Percentiles rank a stretch among this genome's conserved stretches.
phyloP scores from a whole-genome alignment of 202 grass and related monocot species.

The Zoysia matrella region DNA sequence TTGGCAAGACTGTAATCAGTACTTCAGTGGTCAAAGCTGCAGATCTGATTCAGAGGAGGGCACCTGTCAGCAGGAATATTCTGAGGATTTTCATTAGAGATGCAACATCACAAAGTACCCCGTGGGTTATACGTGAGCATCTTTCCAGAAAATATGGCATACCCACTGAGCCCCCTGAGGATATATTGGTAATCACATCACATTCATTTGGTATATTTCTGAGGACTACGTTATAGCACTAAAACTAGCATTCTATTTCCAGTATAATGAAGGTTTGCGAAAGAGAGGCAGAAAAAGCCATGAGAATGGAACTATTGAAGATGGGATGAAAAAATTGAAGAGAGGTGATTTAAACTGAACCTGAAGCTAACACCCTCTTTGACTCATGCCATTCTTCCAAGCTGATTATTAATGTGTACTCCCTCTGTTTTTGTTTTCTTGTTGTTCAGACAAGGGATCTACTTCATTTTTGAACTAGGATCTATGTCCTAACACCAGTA shows the following conservation, averaged over 20 bases:
- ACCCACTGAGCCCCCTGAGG: slow-evolving; percentile 48
- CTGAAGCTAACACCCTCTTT: neutral
- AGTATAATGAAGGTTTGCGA: slow-evolving; percentile 46
- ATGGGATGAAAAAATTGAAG: slow-evolving; percentile 43
- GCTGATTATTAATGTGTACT: slow-evolving; percentile 3
- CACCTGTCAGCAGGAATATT: slow-evolving; percentile 63
- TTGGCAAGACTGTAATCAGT: too few species aligned
- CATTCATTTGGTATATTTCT: slow-evolving; percentile 1
- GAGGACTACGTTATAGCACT: slow-evolving; percentile 18
- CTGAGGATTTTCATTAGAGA: slow-evolving; percentile 76
- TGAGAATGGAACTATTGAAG: slow-evolving; percentile 47
- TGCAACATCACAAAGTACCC: slow-evolving; percentile 31
- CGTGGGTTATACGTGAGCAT: slow-evolving; percentile 68
- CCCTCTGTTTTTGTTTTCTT: too few species aligned
- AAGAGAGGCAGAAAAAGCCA: slow-evolving; percentile 59
- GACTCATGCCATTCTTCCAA: slow-evolving; percentile 5
- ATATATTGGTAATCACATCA: slow-evolving; percentile 42
- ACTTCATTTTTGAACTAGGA: too few species aligned
- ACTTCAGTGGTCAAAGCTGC: too few species aligned
- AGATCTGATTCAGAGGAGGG: slow-evolving; percentile 55
- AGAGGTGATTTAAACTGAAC: slow-evolving; percentile 38
- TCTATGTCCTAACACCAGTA: too few species aligned
- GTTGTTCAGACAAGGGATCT: too few species aligned
- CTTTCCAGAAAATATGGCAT: slow-evolving; percentile 74
- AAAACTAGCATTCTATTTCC: slow-evolving; percentile 34